phyloP scores from a whole-genome alignment of 257 asterid species.

The Scutellaria baicalensis region DNA sequence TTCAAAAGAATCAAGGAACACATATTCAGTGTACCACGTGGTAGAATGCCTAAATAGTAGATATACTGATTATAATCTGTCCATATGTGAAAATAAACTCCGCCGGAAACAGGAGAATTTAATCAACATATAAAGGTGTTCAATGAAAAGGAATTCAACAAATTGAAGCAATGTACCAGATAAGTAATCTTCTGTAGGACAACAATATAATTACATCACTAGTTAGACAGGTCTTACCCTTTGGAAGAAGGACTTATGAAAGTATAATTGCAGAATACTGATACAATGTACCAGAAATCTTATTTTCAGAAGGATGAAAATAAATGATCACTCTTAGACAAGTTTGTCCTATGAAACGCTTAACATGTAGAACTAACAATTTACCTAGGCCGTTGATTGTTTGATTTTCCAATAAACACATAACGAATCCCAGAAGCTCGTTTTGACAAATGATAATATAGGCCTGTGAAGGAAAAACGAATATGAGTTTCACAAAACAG shows the following conservation, averaged over 20 bases:
- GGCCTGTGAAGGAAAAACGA: conserved; percentile 42
- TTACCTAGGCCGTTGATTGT: conserved; percentile 88
- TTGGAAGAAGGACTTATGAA: neutral
- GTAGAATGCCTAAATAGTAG: too few species aligned
- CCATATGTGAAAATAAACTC: too few species aligned
- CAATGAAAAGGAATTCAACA: neutral
- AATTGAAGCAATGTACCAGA: neutral
- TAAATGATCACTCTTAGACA: neutral
- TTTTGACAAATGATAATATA: conserved; percentile 88
- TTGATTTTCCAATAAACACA: conserved; percentile 84
- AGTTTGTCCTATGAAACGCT: neutral
- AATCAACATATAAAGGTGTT: too few species aligned
- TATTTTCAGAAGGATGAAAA: neutral
- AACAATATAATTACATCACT: neutral
- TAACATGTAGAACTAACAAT: neutral
- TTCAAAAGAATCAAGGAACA: too few species aligned
- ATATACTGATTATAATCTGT: too few species aligned
- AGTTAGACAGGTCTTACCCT: neutral
- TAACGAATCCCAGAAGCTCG: conserved; percentile 91
- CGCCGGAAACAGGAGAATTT: too few species aligned
- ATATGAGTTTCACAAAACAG: conserved; percentile 6
- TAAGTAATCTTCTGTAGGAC: neutral
- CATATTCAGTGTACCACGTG: too few species aligned
- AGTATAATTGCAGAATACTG: neutral
- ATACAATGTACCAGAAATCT: neutral